A percentile compares a stretch with the other conserved stretches of the same genome.
phyloP scores from a whole-genome alignment of 2,329 filamentous ascomycete genomes.

The Penicillium digitatum region DNA sequence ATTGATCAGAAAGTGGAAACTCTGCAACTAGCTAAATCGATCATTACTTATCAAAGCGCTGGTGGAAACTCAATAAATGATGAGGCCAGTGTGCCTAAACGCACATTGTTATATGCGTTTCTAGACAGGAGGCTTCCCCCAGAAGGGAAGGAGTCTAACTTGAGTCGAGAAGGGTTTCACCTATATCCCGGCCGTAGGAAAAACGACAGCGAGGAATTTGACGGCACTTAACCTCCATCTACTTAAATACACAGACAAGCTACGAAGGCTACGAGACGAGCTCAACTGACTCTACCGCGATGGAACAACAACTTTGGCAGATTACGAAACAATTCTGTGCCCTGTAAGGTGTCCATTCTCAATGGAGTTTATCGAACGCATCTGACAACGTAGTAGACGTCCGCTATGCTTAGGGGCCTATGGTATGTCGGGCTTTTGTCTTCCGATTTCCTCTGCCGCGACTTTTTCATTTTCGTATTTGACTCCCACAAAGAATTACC shows the following conservation, averaged over 20 bases:
- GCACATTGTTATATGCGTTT: conserved; percentile 25
- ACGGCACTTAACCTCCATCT: conserved; percentile 32
- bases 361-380: neutral
- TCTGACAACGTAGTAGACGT: conserved; percentile 17
- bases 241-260: conserved; percentile 24
- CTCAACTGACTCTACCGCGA: conserved; percentile 26
- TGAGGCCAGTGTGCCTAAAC: conserved; percentile 1
- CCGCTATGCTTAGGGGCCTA: conserved; percentile 29
- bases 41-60: conserved; percentile 8
- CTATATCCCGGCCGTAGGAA: conserved; percentile 28
- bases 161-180: conserved; percentile 30
- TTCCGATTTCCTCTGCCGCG: no score
- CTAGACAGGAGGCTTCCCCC: conserved; percentile 33
- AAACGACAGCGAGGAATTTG: conserved; percentile 28
- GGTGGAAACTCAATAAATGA: neutral
- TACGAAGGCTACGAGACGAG: conserved; percentile 26
- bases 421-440: conserved; percentile 14
- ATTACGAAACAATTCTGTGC: conserved; percentile 30
- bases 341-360: conserved; percentile 16
- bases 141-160: conserved; percentile 31
- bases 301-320: conserved; percentile 18
- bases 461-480: neutral
- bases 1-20: conserved; percentile 13
- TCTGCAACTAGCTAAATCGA: conserved; percentile 8
- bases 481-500: neutral